Evolutionary conservation across 2,329 filamentous ascomycete species (phyloP).

Genomic region (Xylariaceae sp.): DNA sequence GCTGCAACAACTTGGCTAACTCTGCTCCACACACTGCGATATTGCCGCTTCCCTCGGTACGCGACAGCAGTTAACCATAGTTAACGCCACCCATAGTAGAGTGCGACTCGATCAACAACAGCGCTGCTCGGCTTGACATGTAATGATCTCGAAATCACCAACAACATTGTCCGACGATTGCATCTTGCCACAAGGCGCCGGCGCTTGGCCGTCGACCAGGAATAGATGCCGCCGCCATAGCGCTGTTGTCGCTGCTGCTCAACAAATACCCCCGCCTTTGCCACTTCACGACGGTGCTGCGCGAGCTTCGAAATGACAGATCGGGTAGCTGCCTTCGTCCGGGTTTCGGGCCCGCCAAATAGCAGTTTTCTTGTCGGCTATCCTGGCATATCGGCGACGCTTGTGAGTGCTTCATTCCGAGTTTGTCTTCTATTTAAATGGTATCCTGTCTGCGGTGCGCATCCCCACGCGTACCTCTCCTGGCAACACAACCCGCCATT

Average conservation of each 20-base stretch:
- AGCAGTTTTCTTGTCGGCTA: constrained; percentile 96
- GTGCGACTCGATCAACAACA: no score
- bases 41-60: no score
- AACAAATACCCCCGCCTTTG: constrained; percentile 13
- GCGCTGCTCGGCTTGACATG: constrained; percentile 7
- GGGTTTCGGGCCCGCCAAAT: constrained; percentile 95
- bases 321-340: constrained; percentile 74
- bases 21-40: no score
- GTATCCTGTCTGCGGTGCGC: neutral
- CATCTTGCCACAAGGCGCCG: constrained; percentile 17
- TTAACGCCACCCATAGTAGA: no score
- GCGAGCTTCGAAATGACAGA: constrained; percentile 27
- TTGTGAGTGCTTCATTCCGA: constrained; percentile 69
- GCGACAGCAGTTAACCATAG: no score
- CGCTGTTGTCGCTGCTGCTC: constrained; percentile 10
- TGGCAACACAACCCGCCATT: constrained; percentile 7
- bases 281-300: constrained; percentile 9
- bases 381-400: constrained; percentile 92
- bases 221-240: constrained; percentile 23
- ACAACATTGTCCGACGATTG: constrained; percentile 11
- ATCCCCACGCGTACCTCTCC: neutral
- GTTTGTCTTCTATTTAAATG: constrained; percentile 1
- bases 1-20: no score
- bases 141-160: constrained; percentile 10
- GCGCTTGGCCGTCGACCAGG: constrained; percentile 21